These are phyloP conservation scores for Amoebophrya sp. DNA, from an alignment of 169 alveolate species.

Conservation along the genomic window DNA sequence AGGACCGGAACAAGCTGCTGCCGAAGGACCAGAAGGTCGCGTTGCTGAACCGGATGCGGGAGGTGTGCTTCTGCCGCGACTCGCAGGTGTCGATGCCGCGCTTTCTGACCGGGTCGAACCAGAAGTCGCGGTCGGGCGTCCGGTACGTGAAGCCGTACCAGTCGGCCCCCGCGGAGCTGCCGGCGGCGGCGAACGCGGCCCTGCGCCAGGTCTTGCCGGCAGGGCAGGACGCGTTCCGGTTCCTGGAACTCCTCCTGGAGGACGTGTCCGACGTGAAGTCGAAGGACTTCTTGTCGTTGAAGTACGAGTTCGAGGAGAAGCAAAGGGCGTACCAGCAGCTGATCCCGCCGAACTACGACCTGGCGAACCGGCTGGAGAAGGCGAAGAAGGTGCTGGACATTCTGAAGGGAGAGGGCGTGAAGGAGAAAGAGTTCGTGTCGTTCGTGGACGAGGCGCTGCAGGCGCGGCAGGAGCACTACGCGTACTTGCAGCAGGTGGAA, in stretches of 20 bases:
- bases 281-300: not conserved
- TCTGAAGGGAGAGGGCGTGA: not conserved
- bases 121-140: not conserved
- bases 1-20: not conserved
- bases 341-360: not conserved
- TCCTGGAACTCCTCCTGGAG: not conserved
- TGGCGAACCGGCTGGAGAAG: not conserved
- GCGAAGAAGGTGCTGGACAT: not conserved
- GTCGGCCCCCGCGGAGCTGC: not conserved
- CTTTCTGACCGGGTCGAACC: not conserved
- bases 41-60: not conserved
- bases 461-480: not conserved
- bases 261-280: not conserved
- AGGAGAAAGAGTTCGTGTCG: not conserved
- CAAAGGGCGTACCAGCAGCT: not conserved
- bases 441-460: not conserved
- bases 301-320: constrained; percentile 1
- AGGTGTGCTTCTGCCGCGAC: not conserved
- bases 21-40: not conserved
- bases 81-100: not conserved
- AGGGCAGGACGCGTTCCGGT: not conserved
- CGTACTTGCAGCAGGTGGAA: not conserved
- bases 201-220: not conserved
- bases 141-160: not conserved
- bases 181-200: not conserved